Evolutionary conservation across 2,329 filamentous ascomycete species (phyloP), one percentile per base, ranked within the genome.

Genomic region (Penicillium expansum): DNA sequence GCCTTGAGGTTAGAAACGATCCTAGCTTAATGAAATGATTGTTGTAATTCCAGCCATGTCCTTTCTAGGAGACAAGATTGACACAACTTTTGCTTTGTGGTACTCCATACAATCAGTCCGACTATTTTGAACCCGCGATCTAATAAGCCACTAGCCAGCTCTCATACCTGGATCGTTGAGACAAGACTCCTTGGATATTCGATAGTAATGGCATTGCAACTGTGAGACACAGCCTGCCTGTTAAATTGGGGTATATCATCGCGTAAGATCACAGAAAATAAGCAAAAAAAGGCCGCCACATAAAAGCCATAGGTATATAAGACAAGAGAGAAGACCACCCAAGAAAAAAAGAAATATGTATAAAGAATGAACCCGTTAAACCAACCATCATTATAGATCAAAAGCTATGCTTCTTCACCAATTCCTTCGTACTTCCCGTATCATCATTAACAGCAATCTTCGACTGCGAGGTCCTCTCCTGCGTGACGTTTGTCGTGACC

Each of bases 401-500:
- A 39, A 63, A 51, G 35, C 53, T 63, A 14, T 49, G 20, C 51
- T 61, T 63, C 5, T 32, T 55, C 32, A 69, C 65, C 52, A 70
- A 52, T 24, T 65, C 56, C 20, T 60, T 61, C 35, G 67, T 59
- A 58, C 68, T 70, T 6, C 58, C 67, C 24, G 45, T 53, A 35
- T 67, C 64, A 48, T 69, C 61, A 27, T 48, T 32, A 42, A 35
- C 20, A 37, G n/a, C 13, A 39, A 29, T 48, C 20, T 22, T 35
- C 18, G 52, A 41, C 32, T 59, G 47, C 3, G 56, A 53, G 7
- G 51, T 59, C 0, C 57, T 62, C 54, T 69, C 62, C 48, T 67
- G 65, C 37, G 60, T 65, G 1, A 71, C 60, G n/a, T 57, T 60
- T 0, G 67, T 71, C n/a, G 68, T 71, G 16, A 71, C 67, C 50